phyloP scores from a whole-genome alignment of 2,329 filamentous ascomycete species.

The Ophiostoma himal-ulmi region DNA sequence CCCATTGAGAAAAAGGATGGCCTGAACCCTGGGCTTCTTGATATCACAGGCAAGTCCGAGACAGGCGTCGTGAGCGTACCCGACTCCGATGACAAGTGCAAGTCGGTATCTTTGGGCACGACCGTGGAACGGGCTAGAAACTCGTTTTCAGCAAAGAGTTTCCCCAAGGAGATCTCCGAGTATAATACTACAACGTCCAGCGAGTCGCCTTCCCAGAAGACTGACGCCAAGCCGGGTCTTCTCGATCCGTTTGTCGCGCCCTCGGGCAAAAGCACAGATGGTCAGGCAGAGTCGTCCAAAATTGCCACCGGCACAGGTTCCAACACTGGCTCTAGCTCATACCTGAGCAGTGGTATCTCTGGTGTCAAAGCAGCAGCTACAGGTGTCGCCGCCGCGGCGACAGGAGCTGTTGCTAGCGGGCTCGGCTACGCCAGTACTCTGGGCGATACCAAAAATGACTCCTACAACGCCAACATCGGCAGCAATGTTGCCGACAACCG shows the following conservation, averaged over 20 bases:
- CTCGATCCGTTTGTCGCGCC: background rate
- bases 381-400: background rate
- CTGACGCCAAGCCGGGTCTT: background rate
- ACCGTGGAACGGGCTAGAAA: background rate
- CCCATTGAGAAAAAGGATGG: background rate
- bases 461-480: background rate
- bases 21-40: slow-evolving; percentile 6
- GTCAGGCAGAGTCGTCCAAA: background rate
- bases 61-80: background rate
- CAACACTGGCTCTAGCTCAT: background rate
- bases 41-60: background rate
- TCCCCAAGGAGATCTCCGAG: background rate
- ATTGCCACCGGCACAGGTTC: too few species aligned
- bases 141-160: background rate
- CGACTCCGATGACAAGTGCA: slow-evolving; percentile 10
- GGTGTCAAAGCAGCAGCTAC: background rate
- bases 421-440: background rate
- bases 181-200: background rate
- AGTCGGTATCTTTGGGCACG: background rate
- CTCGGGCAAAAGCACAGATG: background rate
- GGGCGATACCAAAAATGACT: background rate
- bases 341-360: background rate
- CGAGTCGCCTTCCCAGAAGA: background rate
- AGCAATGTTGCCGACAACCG: background rate
- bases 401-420: background rate